Evolutionary conservation across 176 grass and related monocot species (phyloP), one percentile per base, ranked within the genome.

Genomic region (Oropetium thomaeum): DNA sequence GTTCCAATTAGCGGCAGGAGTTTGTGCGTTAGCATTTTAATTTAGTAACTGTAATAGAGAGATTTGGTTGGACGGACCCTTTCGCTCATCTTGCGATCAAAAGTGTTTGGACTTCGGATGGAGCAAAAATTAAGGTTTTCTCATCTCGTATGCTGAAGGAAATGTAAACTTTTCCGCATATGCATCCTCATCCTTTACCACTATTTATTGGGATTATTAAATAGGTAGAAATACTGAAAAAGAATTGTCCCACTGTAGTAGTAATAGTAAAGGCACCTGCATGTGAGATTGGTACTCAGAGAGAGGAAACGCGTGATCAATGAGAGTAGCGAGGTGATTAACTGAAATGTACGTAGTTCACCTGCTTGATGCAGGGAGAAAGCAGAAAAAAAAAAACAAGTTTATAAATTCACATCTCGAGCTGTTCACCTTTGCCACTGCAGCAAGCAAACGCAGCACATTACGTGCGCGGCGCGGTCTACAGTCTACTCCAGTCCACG

Each of bases 351-450:
- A 2, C 44, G 38, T 22, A 45, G n/a, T 1, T 12, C 33, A 58
- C 22, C 31, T 35, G 30, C 48, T 14, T 16, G 69, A 14, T 20
- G 13, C 64, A 60, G 80, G 38, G n/a, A n/a, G n/a, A n/a, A 49
- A 33, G 47, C 57, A 54, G 38, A 60, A 4, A 31, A 77, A 32
- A 70, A n/a, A n/a, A n/a, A n/a, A n/a, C 8, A 34, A 33, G 62
- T 2, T 40, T 15, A n/a, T n/a, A 26, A 62, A 58, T 61, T 66
- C 23, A 67, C 45, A 57, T 72, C 79, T 78, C 79, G 85, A 87
- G 85, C 79, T 13, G 51, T 73, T 60, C 79, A 52, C 74, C 79
- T 78, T 87, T 49, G 74, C 79, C 51, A 35, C 59, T 29, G 79
- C 79, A 43, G 67, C 52, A 87, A 78, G 85, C 85, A 67, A 78